Conservation (phyloP, 2,329 filamentous ascomycete species). For the Dothistroma pini region DNA sequence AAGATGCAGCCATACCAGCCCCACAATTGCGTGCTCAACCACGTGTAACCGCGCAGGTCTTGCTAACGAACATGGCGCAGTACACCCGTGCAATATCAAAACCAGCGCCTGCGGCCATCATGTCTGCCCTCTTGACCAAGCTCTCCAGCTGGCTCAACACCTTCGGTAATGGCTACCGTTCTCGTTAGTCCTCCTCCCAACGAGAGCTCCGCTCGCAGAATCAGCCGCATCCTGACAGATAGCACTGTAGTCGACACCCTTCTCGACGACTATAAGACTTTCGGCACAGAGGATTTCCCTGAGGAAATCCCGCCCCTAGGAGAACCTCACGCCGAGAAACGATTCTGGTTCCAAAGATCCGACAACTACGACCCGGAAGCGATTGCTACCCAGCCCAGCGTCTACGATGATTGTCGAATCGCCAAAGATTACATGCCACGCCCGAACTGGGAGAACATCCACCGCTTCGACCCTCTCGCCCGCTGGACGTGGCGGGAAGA, state of each 20-base stretch:
- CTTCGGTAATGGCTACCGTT: slow-evolving; percentile 3
- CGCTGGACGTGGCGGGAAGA: slow-evolving; percentile 43
- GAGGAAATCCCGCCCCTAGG: slow-evolving; percentile 8
- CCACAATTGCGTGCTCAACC: slow-evolving; percentile 1
- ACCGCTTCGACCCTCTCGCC: slow-evolving; percentile 46
- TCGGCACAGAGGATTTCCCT: slow-evolving; percentile 3
- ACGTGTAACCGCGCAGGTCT: slow-evolving; percentile 2
- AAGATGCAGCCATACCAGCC: background rate
- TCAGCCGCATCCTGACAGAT: slow-evolving; percentile 1
- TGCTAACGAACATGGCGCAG: background rate
- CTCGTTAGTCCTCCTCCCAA: slow-evolving; percentile 1
- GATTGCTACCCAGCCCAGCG: slow-evolving; percentile 19
- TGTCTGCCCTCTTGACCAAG: background rate
- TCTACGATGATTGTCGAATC: slow-evolving; percentile 48
- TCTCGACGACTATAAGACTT: slow-evolving; percentile 12
- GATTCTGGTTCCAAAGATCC: slow-evolving; percentile 11
- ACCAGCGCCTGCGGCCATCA: background rate
- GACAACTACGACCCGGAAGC: slow-evolving; percentile 12
- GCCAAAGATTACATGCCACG: slow-evolving; percentile 55
- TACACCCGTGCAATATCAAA: background rate
- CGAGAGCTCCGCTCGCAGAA: background rate
- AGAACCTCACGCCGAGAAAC: slow-evolving; percentile 5
- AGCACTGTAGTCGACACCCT: background rate
- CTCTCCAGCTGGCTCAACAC: background rate
- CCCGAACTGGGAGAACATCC: slow-evolving; percentile 47